Percentiles rank a stretch among this genome's conserved stretches.
Evolutionary conservation across 2,329 filamentous ascomycete genomes (phyloP).

Genomic region (Fusarium nodosum): DNA sequence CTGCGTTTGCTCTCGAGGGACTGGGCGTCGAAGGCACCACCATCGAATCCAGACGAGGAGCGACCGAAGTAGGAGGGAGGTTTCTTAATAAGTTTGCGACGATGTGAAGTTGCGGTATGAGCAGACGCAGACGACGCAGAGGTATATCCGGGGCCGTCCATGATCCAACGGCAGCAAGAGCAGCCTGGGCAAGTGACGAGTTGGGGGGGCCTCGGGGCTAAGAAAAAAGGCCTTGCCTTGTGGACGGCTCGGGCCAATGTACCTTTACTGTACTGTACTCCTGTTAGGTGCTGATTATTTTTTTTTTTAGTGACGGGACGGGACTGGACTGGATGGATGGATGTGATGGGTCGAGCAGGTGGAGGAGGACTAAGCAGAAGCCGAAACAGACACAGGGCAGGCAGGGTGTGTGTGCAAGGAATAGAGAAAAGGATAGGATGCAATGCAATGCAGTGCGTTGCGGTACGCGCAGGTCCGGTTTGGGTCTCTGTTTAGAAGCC

Average conservation of each 20-base stretch:
- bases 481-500: conserved; percentile 17
- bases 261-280: conserved; percentile 25
- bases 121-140: conserved; percentile 50
- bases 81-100: conserved; percentile 74
- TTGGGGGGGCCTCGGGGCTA: conserved; percentile 41
- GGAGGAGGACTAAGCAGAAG: conserved; percentile 39
- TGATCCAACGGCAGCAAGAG: conserved; percentile 55
- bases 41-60: conserved; percentile 66
- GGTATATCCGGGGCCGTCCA: conserved; percentile 61
- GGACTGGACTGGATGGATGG: conserved; percentile 6
- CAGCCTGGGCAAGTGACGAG: conserved; percentile 43
- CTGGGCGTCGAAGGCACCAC: conserved; percentile 64
- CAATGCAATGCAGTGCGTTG: conserved; percentile 4
- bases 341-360: conserved; percentile 45
- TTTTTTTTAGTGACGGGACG: conserved; percentile 16
- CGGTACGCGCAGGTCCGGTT: conserved; percentile 23
- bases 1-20: conserved; percentile 73
- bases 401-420: conserved; percentile 48
- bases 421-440: conserved; percentile 25
- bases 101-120: conserved; percentile 64
- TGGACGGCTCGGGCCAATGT: conserved; percentile 39
- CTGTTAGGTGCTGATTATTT: conserved; percentile 42
- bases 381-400: conserved; percentile 31
- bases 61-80: conserved; percentile 65
- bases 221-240: conserved; percentile 48